Percentiles rank a stretch among this genome's conserved stretches.
Evolutionary conservation across 164 flowering plant species (phyloP).

Genomic region (Liquidambar formosana): DNA sequence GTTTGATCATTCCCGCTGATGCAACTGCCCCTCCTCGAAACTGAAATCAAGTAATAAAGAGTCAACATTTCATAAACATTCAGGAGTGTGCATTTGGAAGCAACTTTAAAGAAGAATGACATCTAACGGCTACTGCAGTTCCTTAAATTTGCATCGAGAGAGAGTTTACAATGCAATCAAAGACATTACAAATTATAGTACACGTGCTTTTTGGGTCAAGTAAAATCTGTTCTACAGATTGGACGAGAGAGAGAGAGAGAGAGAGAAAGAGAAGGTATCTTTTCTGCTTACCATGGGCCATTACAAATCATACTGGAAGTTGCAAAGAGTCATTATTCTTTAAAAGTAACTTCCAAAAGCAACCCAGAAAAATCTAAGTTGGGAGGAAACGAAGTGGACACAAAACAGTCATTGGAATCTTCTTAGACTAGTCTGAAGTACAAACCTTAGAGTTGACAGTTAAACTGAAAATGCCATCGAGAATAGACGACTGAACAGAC

Average conservation of each 20-base stretch:
- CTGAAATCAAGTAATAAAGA: constrained; percentile 39
- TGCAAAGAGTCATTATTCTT: not conserved
- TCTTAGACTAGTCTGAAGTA: no score
- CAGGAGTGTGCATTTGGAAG: not conserved
- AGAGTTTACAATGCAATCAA: no score
- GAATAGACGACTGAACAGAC: constrained; percentile 63
- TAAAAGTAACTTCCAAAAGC: not conserved
- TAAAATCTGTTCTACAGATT: no score
- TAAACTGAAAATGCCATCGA: constrained; percentile 55
- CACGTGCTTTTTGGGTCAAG: no score
- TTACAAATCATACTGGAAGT: no score
- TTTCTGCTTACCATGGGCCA: no score
- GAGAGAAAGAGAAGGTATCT: no score
- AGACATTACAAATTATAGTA: no score
- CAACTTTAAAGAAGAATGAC: not conserved
- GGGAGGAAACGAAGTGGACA: no score
- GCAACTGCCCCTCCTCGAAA: constrained; percentile 52
- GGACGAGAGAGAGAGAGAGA: no score
- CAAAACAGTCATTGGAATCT: no score
- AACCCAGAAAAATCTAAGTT: not conserved
- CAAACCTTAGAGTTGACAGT: constrained; percentile 73
- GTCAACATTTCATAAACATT: not conserved
- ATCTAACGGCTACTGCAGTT: not conserved
- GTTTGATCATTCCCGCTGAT: constrained; percentile 63
- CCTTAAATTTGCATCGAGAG: not conserved